phyloP scores from a whole-genome alignment of 306 rosid genomes.

The Leucaena leucocephala region DNA sequence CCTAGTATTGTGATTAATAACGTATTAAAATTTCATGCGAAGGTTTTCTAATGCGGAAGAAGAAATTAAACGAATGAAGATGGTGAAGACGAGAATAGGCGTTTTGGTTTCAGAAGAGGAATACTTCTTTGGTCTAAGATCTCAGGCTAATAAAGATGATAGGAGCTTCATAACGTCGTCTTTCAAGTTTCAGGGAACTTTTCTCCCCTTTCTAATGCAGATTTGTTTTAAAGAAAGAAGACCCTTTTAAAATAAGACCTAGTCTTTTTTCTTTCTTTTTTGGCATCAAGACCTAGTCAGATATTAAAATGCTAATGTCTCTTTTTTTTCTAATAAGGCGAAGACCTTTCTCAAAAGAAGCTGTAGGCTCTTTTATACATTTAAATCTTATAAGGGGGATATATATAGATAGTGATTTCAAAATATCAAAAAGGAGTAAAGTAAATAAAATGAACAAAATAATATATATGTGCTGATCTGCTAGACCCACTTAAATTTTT shows the following conservation, averaged over 20 bases:
- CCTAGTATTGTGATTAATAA: background rate
- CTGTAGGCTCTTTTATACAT: background rate
- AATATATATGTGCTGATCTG: too few relatives aligned
- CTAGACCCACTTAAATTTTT: too few relatives aligned
- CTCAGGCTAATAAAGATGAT: background rate
- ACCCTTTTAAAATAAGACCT: background rate
- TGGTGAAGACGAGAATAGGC: background rate
- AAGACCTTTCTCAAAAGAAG: background rate
- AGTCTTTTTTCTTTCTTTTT: too few relatives aligned
- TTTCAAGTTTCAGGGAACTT: too few relatives aligned
- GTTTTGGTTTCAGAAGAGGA: background rate
- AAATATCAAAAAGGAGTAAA: background rate
- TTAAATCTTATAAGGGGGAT: too few relatives aligned
- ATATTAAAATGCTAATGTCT: background rate
- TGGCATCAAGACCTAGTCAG: background rate
- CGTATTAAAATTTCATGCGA: too few relatives aligned
- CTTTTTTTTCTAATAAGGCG: background rate
- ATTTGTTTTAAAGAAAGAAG: background rate
- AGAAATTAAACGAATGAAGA: background rate
- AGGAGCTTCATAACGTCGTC: too few relatives aligned
- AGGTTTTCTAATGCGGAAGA: background rate
- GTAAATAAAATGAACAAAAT: too few relatives aligned
- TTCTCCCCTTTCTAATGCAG: too few relatives aligned
- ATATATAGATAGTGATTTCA: background rate
- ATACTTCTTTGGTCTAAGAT: background rate